Evolutionary conservation across 2,329 filamentous ascomycete species (phyloP), one percentile per base, ranked within the genome.

Genomic region (Didymella exigua): DNA sequence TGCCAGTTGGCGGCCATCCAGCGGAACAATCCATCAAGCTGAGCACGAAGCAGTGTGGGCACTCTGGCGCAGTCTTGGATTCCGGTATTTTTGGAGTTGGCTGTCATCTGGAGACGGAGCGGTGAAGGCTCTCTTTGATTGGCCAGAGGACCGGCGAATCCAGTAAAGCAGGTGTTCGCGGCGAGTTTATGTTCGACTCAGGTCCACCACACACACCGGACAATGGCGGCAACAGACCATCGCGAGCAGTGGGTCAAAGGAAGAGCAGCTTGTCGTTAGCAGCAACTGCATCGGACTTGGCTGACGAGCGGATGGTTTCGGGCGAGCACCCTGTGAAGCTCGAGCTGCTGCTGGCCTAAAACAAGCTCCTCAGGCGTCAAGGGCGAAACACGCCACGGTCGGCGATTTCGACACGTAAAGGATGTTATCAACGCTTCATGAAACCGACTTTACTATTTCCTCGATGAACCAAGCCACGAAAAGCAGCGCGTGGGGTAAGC

Each of bases 91-190:
- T 65, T 68, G 68, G 69, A 54, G 49, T 30, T 31, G 29, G 18
- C 34, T 48, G 53, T 56, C 54, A 56, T 43, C 62, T 66, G 62
- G 61, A 43, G 57, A 65, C 65, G 59, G 63, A 66, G 72, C 72
- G 72, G 72, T 75, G 71, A 72, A 54, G 69, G 51, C 61, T 47
- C 46, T 40, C 9, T 26, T 33, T 55, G 46, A 59, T 65, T 61
- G 62, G 60, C 49, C 14, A 21, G 29, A 4, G 49, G 49, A 26
- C 54, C 54, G 54, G 52, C 42, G 19, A 42, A 47, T 23, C 8
- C 33, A 45, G 33, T 49, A 33, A 43, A 47, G 46, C 13, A 42
- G 36, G 27, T 16, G 29, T 19, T 47, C 29, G 16, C 24, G 47
- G 36, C 52, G 41, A 46, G 36, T 45, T 29, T 24, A 43, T 46